phyloP scores from a whole-genome alignment of 371 early-diverging fungal genomes.

The Chytridium lagenaria region DNA sequence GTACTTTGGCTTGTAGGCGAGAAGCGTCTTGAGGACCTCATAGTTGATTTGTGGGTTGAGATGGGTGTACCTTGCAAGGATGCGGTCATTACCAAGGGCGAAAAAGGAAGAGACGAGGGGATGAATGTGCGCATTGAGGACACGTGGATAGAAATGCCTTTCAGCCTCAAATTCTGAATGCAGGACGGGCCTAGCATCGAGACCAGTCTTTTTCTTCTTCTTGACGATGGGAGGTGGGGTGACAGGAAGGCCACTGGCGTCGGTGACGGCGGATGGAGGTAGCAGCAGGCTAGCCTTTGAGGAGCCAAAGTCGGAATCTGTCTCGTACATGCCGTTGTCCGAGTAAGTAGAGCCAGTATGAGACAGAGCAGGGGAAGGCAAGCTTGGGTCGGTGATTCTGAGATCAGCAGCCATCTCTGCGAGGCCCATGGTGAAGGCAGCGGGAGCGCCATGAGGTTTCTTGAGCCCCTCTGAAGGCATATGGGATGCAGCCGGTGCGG shows the following conservation, averaged over 20 bases:
- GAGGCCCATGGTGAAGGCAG: not conserved
- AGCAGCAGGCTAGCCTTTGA: too few relatives aligned
- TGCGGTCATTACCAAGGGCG: conserved; percentile 87
- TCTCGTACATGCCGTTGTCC: conserved; percentile 12
- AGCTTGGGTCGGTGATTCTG: not conserved
- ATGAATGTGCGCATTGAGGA: conserved; percentile 90
- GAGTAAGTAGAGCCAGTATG: not conserved
- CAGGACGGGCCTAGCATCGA: conserved; percentile 52
- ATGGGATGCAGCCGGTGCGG: not conserved
- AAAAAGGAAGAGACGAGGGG: conserved; percentile 89
- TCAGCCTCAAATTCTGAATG: conserved; percentile 87
- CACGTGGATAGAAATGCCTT: conserved; percentile 90
- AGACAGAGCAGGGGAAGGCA: conserved; percentile 5
- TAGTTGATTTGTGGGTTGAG: conserved; percentile 84
- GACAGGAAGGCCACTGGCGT: too few relatives aligned
- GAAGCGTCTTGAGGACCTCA: conserved; percentile 65
- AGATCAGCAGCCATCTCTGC: not conserved
- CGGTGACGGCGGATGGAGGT: not conserved
- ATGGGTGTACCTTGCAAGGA: conserved; percentile 88
- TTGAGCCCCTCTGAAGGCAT: not conserved
- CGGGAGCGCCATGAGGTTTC: not conserved
- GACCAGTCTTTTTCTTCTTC: conserved; percentile 33
- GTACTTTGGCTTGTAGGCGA: conserved; percentile 79
- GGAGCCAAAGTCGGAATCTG: not conserved
- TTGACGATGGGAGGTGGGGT: too few relatives aligned